These are phyloP conservation scores for Chaetomium cochliodes DNA, from an alignment of 495 filamentous ascomycete species.

Conservation along the genomic window DNA sequence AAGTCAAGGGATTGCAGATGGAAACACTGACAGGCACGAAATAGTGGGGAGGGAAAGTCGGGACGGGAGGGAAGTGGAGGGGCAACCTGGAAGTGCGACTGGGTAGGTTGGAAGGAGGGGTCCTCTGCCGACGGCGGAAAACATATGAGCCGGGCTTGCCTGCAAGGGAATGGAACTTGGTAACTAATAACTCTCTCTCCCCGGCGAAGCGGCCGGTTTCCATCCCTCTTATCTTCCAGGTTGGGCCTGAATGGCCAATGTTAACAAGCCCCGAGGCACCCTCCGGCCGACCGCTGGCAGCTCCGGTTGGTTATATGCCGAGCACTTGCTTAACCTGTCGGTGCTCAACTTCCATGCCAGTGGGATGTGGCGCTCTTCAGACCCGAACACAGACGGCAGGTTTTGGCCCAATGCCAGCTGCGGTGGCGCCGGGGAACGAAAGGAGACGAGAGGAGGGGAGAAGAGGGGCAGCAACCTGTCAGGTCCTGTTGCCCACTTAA, in stretches of 20 bases:
- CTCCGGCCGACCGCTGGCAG: constrained; percentile 5
- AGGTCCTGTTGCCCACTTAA: neutral
- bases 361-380: constrained; percentile 3
- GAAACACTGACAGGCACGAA: neutral
- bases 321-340: neutral
- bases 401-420: constrained; percentile 14
- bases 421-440: neutral
- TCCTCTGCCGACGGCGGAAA: neutral
- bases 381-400: constrained; percentile 17
- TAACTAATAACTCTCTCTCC: neutral
- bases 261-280: constrained; percentile 17
- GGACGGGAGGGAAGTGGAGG: neutral
- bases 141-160: neutral
- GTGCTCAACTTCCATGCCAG: neutral
- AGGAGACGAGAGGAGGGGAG: neutral
- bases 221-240: constrained; percentile 26
- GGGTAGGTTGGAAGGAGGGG: constrained; percentile 1
- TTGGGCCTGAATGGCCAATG: constrained; percentile 23
- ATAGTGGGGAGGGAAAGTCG: neutral
- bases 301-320: constrained; percentile 3
- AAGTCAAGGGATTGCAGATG: constrained; percentile 5
- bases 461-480: constrained; percentile 7
- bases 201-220: constrained; percentile 2
- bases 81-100: neutral
- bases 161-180: too few species aligned